Percentiles rank a stretch among this genome's conserved stretches.
phyloP scores from a whole-genome alignment of 257 asterid species.

The Capsicum baccatum region DNA sequence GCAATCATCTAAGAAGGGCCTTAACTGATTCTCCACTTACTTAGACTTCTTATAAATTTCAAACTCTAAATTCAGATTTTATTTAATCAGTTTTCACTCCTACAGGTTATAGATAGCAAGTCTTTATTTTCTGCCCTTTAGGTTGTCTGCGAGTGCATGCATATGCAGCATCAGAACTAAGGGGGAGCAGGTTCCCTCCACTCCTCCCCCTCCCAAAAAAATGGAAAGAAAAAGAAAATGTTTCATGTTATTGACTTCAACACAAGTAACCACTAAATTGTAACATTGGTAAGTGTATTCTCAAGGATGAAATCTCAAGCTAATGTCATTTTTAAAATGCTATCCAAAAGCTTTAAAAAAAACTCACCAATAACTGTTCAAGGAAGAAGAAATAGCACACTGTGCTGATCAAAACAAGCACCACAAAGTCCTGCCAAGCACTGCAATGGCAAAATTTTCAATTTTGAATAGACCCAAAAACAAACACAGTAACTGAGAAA shows the following conservation, averaged over 20 bases:
- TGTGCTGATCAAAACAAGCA: slow-evolving; percentile 89
- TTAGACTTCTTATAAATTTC: background rate
- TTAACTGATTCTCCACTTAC: background rate
- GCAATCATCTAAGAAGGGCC: background rate
- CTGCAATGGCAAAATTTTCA: slow-evolving; percentile 44
- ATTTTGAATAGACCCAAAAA: slow-evolving; percentile 34
- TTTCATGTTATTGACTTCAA: background rate
- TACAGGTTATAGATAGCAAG: background rate
- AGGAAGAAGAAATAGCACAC: slow-evolving; percentile 97
- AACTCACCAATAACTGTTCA: slow-evolving; percentile 88
- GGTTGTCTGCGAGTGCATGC: background rate
- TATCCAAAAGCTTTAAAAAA: slow-evolving; percentile 20
- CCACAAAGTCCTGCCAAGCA: slow-evolving; percentile 98
- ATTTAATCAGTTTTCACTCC: background rate
- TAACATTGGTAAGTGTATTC: background rate
- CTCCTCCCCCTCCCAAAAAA: background rate
- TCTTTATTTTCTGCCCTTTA: background rate
- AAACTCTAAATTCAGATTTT: background rate
- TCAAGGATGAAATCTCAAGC: slow-evolving; percentile 22
- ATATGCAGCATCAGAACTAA: background rate
- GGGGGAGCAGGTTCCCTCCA: background rate
- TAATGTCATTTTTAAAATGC: background rate
- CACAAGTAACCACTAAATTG: background rate
- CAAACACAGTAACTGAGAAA: background rate
- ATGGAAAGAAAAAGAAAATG: background rate